Evolutionary conservation across 257 asterid genomes (phyloP), one percentile per base, ranked within the genome.

Genomic region (Oldenlandia corymbosa): DNA sequence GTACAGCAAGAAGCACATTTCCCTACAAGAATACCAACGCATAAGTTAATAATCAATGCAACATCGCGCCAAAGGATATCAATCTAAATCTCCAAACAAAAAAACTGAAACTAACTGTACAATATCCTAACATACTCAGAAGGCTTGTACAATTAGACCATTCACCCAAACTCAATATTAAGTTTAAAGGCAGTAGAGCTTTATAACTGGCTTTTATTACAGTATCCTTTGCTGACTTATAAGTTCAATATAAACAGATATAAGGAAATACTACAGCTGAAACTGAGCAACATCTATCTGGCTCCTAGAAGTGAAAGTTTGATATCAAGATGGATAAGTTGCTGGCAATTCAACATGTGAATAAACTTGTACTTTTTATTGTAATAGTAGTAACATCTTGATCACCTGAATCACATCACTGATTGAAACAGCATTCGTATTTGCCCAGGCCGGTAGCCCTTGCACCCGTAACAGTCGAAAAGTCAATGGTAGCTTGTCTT

Each of bases 361-460:
- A 47, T 47, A 47, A 47, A 47, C 24, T 0, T 20, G 2, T 4
- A 1, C 48, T 1, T 14, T 54, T 31, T 18, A 32, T 7, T 56
- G 34, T 28, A 43, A 12, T 42, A 18, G 47, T 17, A 2, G 2
- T 39, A 7, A 57, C 39, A 32, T 31, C 49, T 34, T 34, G 58
- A 53, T 67, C 74, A 89, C 99, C 93, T 80, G 83, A 81, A 92
- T 71, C 66, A 87, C 94, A 76, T 92, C 95, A 71, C 66, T 73
- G 76, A 92, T 82, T 49, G 99, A 87, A 81, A 84, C 95, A 67
- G 96, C 70, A 75, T 85, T 88, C n/a, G 96, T 81, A 69, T 92
- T 92, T 63, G 99, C 90, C 99, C 99, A 89, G 52, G 73, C 76
- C 37, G 91, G 95, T 30, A 92, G 74, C 70, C 72, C 95, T 76